Base-by-base conservation (phyloP, 169 alveolate species). In the Cryptosporidium tyzzeri region DNA sequence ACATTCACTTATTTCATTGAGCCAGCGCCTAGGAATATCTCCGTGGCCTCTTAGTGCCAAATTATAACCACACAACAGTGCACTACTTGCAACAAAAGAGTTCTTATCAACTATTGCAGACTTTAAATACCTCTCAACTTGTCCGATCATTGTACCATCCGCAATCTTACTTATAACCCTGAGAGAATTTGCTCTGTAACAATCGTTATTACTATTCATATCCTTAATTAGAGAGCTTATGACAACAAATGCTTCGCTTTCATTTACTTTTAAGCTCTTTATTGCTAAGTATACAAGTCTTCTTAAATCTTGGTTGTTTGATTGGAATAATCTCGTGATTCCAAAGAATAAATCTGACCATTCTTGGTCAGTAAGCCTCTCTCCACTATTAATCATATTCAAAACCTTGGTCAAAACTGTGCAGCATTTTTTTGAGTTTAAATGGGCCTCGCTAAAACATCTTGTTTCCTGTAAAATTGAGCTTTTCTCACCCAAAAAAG, bases 191-290 rank as follows among this genome's bases (percentile, higher is more conserved):
- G 99, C 99, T 85, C 98, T 93, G 91, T 95, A 97, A 85, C 97
- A 94, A 84, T 95, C 97, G 87, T 97, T 97, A 51, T 94, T 96
- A 62, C 98, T 94, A 73, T 95, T 96, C 94, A 97, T 95, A 92
- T 97, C 99, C 85, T 97, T 97, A 33, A 98, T 97, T 62, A 98
- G 93, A 18, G 98, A 97, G 62, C 98, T 94, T 53, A 98, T 97
- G 62, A 97, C 98, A 51, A 98, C 97, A 94, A 98, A 98, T 80
- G 92, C 95, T 84, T 96, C 98, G 55, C 97, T 92, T 41, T 97
- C 99, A 31, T 93, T 93, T 21, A 97, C 99, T 3, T 94, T 96
- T 33, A 98, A 91, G 44, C 94, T 95, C 92, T 97, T 97, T 85
- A 98, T 95, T 84, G 97, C 93, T 71, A 98, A 91, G 70, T 97